phyloP scores from a whole-genome alignment of 768 basidiomycete genomes.

The Kwoniella bestiolae region DNA sequence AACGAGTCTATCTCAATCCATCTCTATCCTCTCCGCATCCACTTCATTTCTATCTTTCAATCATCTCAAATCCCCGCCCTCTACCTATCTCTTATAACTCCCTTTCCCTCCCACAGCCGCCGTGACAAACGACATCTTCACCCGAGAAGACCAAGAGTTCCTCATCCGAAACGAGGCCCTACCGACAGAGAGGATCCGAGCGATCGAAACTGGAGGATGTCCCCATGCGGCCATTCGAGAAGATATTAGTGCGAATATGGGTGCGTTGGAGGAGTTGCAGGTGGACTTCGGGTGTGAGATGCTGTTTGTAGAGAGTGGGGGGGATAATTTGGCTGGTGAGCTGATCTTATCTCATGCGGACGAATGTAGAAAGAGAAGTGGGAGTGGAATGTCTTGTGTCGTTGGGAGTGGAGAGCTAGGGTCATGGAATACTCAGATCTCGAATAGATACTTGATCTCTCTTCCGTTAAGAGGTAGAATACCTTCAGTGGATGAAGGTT shows the following conservation, averaged over 20 bases:
- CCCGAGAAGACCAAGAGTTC: slow-evolving; percentile 98
- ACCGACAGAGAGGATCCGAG: slow-evolving; percentile 78
- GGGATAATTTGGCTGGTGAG: slow-evolving; percentile 82
- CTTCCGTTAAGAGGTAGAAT: too few relatives aligned
- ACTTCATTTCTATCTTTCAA: neutral
- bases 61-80: neutral
- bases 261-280: slow-evolving; percentile 91
- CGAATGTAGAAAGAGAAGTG: too few relatives aligned
- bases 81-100: slow-evolving; percentile 3
- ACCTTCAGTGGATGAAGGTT: too few relatives aligned
- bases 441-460: too few relatives aligned
- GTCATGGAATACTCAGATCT: too few relatives aligned
- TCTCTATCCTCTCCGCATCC: neutral
- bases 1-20: too few relatives aligned
- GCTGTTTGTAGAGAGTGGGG: slow-evolving; percentile 93
- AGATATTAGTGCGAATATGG: slow-evolving; percentile 96
- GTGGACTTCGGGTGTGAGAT: slow-evolving; percentile 87
- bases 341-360: slow-evolving; percentile 2
- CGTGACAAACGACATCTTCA: slow-evolving; percentile 99
- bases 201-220: slow-evolving; percentile 96
- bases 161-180: slow-evolving; percentile 90
- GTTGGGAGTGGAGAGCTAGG: too few relatives aligned
- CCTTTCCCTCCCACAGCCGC: slow-evolving; percentile 65
- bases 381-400: too few relatives aligned
- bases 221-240: slow-evolving; percentile 98